phyloP scores from a whole-genome alignment of 345 rosid species.

The Arabidopsis suecica region DNA sequence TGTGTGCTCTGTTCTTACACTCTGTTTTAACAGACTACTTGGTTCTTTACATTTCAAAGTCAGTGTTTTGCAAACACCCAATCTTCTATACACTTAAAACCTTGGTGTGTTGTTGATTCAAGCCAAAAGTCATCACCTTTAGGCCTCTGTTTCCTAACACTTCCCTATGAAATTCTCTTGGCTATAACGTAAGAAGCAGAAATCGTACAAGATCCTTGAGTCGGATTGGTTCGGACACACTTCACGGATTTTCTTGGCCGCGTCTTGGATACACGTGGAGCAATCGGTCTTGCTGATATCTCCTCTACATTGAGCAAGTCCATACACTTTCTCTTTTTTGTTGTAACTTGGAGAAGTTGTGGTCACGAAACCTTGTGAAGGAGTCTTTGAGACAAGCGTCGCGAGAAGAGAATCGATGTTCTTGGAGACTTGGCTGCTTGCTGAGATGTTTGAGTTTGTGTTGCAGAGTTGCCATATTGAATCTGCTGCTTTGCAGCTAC shows the following conservation, averaged over 20 bases:
- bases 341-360: constrained; percentile 48
- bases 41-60: too few species aligned
- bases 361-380: constrained; percentile 50
- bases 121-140: too few species aligned
- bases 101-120: too few species aligned
- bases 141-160: too few species aligned
- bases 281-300: constrained; percentile 64
- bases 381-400: constrained; percentile 51
- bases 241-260: constrained; percentile 59
- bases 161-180: constrained; percentile 51
- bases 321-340: constrained; percentile 57
- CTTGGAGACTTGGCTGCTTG: constrained; percentile 45
- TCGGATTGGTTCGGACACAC: constrained; percentile 64
- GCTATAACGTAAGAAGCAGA: constrained; percentile 66
- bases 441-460: constrained; percentile 39
- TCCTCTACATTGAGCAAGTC: constrained; percentile 84
- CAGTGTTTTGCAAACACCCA: too few species aligned
- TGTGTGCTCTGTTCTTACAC: constrained; percentile 19
- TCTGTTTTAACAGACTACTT: too few species aligned
- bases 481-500: constrained; percentile 50
- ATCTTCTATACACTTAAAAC: too few species aligned
- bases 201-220: constrained; percentile 71
- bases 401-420: constrained; percentile 55
- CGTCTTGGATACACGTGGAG: constrained; percentile 63
- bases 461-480: constrained; percentile 64